A percentile compares a stretch with the other conserved stretches of the same genome.
Conservation (phyloP, 75 land plant species). For the Ceratopteris richardii region DNA sequence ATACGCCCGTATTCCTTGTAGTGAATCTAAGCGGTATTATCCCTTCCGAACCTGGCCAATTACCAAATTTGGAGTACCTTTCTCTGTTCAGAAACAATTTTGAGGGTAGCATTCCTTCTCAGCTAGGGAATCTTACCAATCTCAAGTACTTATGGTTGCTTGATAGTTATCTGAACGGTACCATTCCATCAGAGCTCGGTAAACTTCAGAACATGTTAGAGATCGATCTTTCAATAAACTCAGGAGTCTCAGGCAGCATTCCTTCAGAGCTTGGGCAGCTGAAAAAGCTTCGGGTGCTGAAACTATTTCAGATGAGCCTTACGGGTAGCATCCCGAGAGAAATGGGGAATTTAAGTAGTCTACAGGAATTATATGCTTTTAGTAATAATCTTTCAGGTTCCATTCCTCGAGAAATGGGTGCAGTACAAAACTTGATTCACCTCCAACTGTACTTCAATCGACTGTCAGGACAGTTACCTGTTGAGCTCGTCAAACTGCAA, state of each 20-base stretch:
- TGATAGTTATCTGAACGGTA: constrained; percentile 6
- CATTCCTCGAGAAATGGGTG: constrained; percentile 20
- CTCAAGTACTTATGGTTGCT: constrained; percentile 20
- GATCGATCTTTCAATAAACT: constrained; percentile 37
- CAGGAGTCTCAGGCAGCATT: constrained; percentile 36
- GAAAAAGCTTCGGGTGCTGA: constrained; percentile 29
- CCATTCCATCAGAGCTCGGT: constrained; percentile 42
- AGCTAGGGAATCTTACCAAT: constrained; percentile 37
- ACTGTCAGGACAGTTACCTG: constrained; percentile 16
- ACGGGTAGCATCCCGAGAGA: constrained; percentile 8
- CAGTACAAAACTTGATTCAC: constrained; percentile 8
- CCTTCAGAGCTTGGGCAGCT: constrained; percentile 54
- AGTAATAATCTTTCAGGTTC: constrained; percentile 1
- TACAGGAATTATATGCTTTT: constrained; percentile 6
- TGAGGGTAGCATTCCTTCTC: constrained; percentile 16
- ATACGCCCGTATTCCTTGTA: no score
- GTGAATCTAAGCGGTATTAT: constrained; percentile 15
- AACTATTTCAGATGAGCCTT: constrained; percentile 44
- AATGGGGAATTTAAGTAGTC: neutral
- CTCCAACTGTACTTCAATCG: constrained; percentile 11
- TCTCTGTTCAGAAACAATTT: constrained; percentile 12
- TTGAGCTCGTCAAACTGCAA: neutral
- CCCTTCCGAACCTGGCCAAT: constrained; percentile 15
- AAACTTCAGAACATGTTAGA: constrained; percentile 23
- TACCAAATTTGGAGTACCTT: constrained; percentile 9